phyloP scores from a whole-genome alignment of 176 grass and related monocot species.

The Rhynchospora tenuis region DNA sequence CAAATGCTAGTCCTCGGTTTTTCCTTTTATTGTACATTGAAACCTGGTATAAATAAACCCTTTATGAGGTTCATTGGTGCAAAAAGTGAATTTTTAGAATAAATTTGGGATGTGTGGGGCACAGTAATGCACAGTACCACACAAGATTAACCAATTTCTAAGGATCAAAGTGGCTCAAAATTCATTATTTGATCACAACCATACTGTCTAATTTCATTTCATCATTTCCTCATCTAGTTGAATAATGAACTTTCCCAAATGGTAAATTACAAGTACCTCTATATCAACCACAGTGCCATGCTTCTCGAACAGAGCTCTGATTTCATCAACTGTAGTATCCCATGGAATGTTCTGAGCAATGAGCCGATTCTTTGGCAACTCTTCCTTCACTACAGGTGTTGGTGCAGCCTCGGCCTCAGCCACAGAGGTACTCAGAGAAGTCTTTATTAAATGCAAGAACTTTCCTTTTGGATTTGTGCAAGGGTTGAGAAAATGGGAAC shows the following conservation, averaged over 20 bases:
- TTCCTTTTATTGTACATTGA: conserved; percentile 69
- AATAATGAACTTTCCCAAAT: not conserved
- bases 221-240: not conserved
- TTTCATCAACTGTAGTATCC: conserved; percentile 61
- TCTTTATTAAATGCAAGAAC: not conserved
- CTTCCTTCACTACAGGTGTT: not conserved
- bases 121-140: not conserved
- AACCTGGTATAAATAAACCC: conserved; percentile 38
- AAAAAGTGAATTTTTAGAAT: not conserved
- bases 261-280: conserved; percentile 33
- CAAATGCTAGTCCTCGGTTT: conserved; percentile 95
- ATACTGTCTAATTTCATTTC: not conserved
- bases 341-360: conserved; percentile 94
- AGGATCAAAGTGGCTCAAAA: not conserved
- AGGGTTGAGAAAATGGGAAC: conserved; percentile 8
- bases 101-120: not conserved
- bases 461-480: not conserved
- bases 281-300: conserved; percentile 63
- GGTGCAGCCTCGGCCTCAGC: conserved; percentile 23
- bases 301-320: conserved; percentile 67
- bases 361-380: conserved; percentile 43
- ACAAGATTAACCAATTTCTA: not conserved
- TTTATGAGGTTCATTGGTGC: not conserved
- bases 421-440: conserved; percentile 14
- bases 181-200: not conserved